phyloP scores from a whole-genome alignment of 2,329 filamentous ascomycete species.

The Myriosclerotinia curreyana region DNA sequence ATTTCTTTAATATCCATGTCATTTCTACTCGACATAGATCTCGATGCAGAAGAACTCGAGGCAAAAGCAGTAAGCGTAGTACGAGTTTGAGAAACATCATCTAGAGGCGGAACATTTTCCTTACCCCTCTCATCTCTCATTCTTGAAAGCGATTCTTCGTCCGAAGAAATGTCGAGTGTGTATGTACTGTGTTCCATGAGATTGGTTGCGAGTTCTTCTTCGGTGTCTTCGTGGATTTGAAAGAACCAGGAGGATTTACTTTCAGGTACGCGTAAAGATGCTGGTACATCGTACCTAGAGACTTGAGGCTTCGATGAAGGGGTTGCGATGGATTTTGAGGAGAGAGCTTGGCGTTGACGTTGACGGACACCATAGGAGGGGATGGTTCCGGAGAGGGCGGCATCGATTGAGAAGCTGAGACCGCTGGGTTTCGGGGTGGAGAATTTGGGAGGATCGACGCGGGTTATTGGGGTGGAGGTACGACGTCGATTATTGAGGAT shows the following conservation, averaged over 20 bases:
- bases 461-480: slow-evolving; percentile 59
- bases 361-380: slow-evolving; percentile 54
- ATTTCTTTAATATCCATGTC: slow-evolving; percentile 33
- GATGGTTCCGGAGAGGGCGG: slow-evolving; percentile 75
- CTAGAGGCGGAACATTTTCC: slow-evolving; percentile 82
- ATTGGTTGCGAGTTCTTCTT: slow-evolving; percentile 87
- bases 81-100: slow-evolving; percentile 59
- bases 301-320: not conserved
- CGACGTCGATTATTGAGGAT: slow-evolving; percentile 64
- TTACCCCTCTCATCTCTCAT: slow-evolving; percentile 68
- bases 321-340: slow-evolving; percentile 26
- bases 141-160: slow-evolving; percentile 65
- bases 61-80: slow-evolving; percentile 28
- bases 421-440: slow-evolving; percentile 46
- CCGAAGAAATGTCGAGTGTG: slow-evolving; percentile 82
- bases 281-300: slow-evolving; percentile 21
- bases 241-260: slow-evolving; percentile 78
- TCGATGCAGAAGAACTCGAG: slow-evolving; percentile 20
- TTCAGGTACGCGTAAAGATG: slow-evolving; percentile 45
- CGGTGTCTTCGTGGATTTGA: slow-evolving; percentile 88
- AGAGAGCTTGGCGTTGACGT: slow-evolving; percentile 36
- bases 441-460: slow-evolving; percentile 66
- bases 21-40: slow-evolving; percentile 28
- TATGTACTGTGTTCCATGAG: slow-evolving; percentile 88
- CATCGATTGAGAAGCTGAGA: slow-evolving; percentile 76